Base-by-base conservation (phyloP, 306 rosid species). In the Cicer bijugum region DNA sequence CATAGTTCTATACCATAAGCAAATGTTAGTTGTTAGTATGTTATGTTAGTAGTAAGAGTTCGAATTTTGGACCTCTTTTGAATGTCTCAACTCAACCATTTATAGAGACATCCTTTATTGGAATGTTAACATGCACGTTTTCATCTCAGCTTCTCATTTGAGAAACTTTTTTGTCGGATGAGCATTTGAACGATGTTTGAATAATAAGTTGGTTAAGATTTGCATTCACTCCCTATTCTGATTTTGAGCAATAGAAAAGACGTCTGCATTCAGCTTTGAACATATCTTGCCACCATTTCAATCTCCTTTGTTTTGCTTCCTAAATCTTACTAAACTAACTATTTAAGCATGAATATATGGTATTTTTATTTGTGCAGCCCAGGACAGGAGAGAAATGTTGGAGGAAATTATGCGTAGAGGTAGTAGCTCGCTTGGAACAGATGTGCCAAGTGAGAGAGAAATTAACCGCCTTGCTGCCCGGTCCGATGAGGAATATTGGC, bases 321-420 rank as follows among this genome's bases (percentile, higher is more conserved):
- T 69, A 33, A 44, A 47, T 75, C 47, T 71, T 40, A 44, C 51
- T 16, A 38, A 63, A n/a, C 20, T 39, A 53, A 68, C 10, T 16
- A 16, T 16, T 43, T 72, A 17, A 66, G 42, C 38, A 51, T 69
- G 48, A 33, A 59, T 59, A 59, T 59, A 59, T 45, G 23, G 19
- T 28, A 70, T 53, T 65, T 50, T 75, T 58, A 16, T 80, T 67
- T 75, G 9, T 85, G 84, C 99, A 95, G 97, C 97, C 73, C 99
- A 95, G 88, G 99, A 95, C 84, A 89, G 99, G 33, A 92, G 97
- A 84, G 93, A 95, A 70, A 82, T 95, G 97, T 79, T 95, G 78
- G 99, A 95, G 85, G 97, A 92, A 88, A 95, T 95, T 68, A 92
- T 95, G 97, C 99, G 97, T 28, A 85, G 94, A 79, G 99, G 99